Base-by-base conservation (phyloP, 805 yeast species). In the Ogataea sp. region DNA sequence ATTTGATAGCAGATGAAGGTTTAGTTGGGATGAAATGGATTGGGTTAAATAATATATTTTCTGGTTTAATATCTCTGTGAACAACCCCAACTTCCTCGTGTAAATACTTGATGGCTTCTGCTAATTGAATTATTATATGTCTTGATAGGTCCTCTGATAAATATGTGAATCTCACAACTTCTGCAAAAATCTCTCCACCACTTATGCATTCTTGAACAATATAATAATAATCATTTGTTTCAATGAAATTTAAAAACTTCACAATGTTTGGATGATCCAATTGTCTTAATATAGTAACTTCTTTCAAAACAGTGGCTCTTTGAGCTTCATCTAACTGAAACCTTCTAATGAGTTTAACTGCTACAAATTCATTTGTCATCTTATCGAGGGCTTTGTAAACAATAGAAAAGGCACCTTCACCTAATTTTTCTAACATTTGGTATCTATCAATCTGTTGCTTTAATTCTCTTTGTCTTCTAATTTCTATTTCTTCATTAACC, bases 1-100 rank as follows among this genome's bases (percentile, higher is more conserved):
- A 64, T 40, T 59, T 62, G 17, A 38, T 39, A 3, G 42, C n/a
- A n/a, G n/a, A n/a, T n/a, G n/a, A n/a, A n/a, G n/a, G 23, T 15
- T 47, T 43, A 7, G 67, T 60, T 4, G 84, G 78, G 3, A 65
- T 56, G 36, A 65, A 61, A 4, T 68, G 76, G 40, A 81, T 78
- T 11, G 83, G 80, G 40, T 71, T 71, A 57, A 70, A 84, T 29
- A 84, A 64, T 34, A 84, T 59, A 51, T 84, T 84, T 52, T 84
- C 95, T 0, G 94, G 90, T 54, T 84, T 84, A 44, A 84, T 75
- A 58, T 84, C 95, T 46, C 95, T 67, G 60, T 84, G 95, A 26
- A 83, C 94, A 38, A 84, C 75, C 6, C 93, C 93, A 36, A 78
- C 73, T 45, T 73, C 77, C 40, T 74, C 77, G 58, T 84, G 95